phyloP scores from a whole-genome alignment of 495 filamentous ascomycete genomes.

The Lasiosphaeria ovina region DNA sequence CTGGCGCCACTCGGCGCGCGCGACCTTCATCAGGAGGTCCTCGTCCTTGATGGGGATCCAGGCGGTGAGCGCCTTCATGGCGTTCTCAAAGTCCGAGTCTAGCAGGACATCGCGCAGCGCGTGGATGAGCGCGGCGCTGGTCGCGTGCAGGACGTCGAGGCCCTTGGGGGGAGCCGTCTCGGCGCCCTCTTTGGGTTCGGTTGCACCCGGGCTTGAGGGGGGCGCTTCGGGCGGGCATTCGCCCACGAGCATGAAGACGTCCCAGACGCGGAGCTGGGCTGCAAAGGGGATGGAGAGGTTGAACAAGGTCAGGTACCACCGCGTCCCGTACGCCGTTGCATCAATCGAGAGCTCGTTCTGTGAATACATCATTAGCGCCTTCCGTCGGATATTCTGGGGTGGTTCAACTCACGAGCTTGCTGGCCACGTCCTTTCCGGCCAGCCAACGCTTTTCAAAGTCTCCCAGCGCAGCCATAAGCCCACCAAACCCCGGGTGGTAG shows the following conservation, averaged over 20 bases:
- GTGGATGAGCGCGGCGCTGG: constrained; percentile 86
- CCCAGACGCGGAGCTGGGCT: constrained; percentile 97
- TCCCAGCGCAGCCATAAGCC: constrained; percentile 80
- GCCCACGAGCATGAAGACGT: constrained; percentile 96
- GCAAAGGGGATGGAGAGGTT: constrained; percentile 95
- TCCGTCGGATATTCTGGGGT: not conserved
- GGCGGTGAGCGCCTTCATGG: constrained; percentile 95
- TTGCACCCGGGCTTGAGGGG: constrained; percentile 15
- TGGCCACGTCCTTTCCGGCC: constrained; percentile 66
- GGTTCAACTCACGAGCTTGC: constrained; percentile 66
- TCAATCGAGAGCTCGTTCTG: constrained; percentile 78
- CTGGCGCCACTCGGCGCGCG: constrained; percentile 86
- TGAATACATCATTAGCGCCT: constrained; percentile 10
- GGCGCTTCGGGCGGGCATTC: constrained; percentile 48
- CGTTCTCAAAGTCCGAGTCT: constrained; percentile 94
- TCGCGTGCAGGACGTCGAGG: constrained; percentile 88
- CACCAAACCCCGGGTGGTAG: constrained; percentile 80
- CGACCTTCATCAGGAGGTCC: constrained; percentile 90
- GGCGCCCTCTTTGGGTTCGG: not conserved
- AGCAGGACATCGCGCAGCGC: constrained; percentile 88
- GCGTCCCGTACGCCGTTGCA: constrained; percentile 87
- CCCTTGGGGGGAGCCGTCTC: constrained; percentile 39
- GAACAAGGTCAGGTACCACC: constrained; percentile 98
- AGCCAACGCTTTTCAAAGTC: constrained; percentile 91
- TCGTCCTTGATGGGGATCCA: constrained; percentile 96